phyloP scores from a whole-genome alignment of 768 basidiomycete genomes.

The Sarcomyxa edulis region DNA sequence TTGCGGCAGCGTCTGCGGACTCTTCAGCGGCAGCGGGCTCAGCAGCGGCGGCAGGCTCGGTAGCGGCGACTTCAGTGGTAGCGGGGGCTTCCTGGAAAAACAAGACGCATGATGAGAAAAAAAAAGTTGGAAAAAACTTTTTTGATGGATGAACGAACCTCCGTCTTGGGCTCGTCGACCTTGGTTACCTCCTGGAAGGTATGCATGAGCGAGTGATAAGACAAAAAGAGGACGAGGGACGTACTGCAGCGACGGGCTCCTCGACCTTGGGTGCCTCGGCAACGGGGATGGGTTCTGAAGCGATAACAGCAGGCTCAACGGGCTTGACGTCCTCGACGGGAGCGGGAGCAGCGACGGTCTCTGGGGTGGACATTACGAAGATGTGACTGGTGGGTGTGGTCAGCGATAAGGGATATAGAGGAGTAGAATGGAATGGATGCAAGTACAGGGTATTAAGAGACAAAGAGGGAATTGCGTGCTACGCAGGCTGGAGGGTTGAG shows the following conservation, averaged over 20 bases:
- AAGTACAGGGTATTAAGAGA: constrained; percentile 38
- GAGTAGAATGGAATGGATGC: constrained; percentile 47
- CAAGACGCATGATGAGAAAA: background rate
- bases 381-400: constrained; percentile 9
- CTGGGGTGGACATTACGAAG: constrained; percentile 76
- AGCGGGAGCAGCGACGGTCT: constrained; percentile 40
- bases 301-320: constrained; percentile 34
- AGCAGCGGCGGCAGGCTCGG: background rate
- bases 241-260: constrained; percentile 29
- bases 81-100: background rate
- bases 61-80: constrained; percentile 3
- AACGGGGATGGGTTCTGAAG: constrained; percentile 25
- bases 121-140: background rate
- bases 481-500: constrained; percentile 40
- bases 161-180: constrained; percentile 15
- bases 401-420: constrained; percentile 22
- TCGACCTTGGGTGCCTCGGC: constrained; percentile 38
- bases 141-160: background rate
- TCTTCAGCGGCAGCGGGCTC: constrained; percentile 27
- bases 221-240: constrained; percentile 9
- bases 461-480: constrained; percentile 55
- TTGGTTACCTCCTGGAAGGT: constrained; percentile 10
- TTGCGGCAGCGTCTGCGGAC: constrained; percentile 25
- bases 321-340: constrained; percentile 52
- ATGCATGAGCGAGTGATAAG: constrained; percentile 4